These are phyloP conservation scores for Begonia loranthoides DNA, from an alignment of 306 rosid genomes.

Conservation along the genomic window DNA sequence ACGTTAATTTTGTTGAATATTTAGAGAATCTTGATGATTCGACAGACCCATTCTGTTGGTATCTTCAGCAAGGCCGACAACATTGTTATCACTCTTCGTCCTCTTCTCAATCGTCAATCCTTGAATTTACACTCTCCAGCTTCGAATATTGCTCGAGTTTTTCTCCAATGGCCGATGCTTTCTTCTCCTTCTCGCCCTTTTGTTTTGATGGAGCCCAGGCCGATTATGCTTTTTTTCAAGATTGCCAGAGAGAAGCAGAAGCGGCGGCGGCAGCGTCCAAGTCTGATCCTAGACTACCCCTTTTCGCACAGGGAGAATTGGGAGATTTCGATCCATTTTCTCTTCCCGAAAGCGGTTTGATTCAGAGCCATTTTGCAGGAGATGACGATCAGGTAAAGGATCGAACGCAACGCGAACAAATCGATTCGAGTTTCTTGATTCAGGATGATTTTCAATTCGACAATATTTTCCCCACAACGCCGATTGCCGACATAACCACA, in stretches of 20 bases:
- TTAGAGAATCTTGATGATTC: too few species aligned
- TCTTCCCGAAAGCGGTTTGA: not conserved
- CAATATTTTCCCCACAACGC: constrained; percentile 11
- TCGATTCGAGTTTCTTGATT: constrained; percentile 10
- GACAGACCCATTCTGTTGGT: too few species aligned
- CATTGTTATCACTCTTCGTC: too few species aligned
- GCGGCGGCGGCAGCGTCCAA: too few species aligned
- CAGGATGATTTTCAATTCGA: constrained; percentile 24
- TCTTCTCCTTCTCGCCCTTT: constrained; percentile 22
- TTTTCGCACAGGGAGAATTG: constrained; percentile 13
- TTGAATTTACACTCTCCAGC: too few species aligned
- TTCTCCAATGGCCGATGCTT: constrained; percentile 19
- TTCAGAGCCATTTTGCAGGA: constrained; percentile 6
- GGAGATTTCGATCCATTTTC: constrained; percentile 16
- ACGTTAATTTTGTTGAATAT: too few species aligned
- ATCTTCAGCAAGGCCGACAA: too few species aligned
- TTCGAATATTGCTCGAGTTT: too few species aligned
- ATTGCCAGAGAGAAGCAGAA: constrained; percentile 11
- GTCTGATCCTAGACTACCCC: not conserved
- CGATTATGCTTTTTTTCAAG: constrained; percentile 15
- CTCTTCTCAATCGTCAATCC: too few species aligned
- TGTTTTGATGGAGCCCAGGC: constrained; percentile 20
- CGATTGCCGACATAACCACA: not conserved
- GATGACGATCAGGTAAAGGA: constrained; percentile 14
- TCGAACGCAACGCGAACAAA: constrained; percentile 16